Base-by-base conservation (phyloP, 352 stramenopile genomes). In the Phytophthora sp. region DNA sequence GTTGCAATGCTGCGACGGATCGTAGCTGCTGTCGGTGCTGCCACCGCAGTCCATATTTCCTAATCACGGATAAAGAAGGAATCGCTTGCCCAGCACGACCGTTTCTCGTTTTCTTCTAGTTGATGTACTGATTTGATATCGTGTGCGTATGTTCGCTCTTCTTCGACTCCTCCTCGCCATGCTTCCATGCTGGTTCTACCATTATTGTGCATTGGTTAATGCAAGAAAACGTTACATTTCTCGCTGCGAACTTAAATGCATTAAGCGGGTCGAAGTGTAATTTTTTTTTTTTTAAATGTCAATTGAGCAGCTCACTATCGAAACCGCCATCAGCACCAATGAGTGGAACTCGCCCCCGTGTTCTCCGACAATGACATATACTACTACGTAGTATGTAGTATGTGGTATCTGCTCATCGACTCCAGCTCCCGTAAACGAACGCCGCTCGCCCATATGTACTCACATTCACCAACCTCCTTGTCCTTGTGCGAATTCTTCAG, bases 301-400 rank as follows among this genome's bases (percentile, higher is more conserved):
- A 39, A 39, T n/a, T 23, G 2, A 26, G 36, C 0, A 26, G 38
- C 13, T 31, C 18, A 41, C 46, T 42, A 11, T 20, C 11, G 16
- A 57, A 47, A 35, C 33, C n/a, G 15, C 35, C 23, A 57, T 5
- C 9, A 50, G 26, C 35, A 15, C 23, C 16, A 24, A 16, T 57
- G 80, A 36, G 74, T 97, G 33, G 79, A 94, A 13, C 74, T 80
- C 4, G 76, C 97, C 11, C 88, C 91, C 35, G 85, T 97, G 44
- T 76, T 97, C 29, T 80, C 75, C 5, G 93, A 98, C 77, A 98
- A 98, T 74, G 98, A 97, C 69, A 78, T 88, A 41, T n/a, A n/a
- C n/a, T n/a, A n/a, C n/a, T n/a, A n/a, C n/a, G n/a, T n/a, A n/a
- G n/a, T n/a, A n/a, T n/a, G n/a, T n/a, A n/a, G n/a, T n/a, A n/a